phyloP scores from a whole-genome alignment of 1,284 basidiomycete genomes.

The Cutaneotrichosporon spelunceum region DNA sequence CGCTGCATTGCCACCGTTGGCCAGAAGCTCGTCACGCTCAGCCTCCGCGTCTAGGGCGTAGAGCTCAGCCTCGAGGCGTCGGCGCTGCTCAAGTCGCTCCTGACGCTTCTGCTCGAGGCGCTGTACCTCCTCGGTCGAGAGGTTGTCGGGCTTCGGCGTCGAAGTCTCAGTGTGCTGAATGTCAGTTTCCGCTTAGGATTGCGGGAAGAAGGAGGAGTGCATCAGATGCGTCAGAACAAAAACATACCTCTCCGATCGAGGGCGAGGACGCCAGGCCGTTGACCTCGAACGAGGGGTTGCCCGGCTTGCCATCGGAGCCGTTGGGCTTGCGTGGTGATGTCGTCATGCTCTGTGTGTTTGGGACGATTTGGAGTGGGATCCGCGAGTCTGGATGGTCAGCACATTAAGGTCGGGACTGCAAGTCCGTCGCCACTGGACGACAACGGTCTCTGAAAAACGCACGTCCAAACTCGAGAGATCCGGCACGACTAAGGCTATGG shows the following conservation, averaged over 20 bases:
- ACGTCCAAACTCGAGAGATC: conserved; percentile 18
- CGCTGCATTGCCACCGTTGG: conserved; percentile 50
- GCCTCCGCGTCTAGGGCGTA: conserved; percentile 85
- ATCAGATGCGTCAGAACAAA: background rate
- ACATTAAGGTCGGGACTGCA: background rate
- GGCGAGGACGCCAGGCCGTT: conserved; percentile 41
- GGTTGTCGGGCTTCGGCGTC: conserved; percentile 16
- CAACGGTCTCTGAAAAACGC: conserved; percentile 12
- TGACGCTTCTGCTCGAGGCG: conserved; percentile 83
- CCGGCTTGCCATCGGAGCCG: conserved; percentile 31
- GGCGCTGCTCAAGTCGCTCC: conserved; percentile 77
- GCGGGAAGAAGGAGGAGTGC: background rate
- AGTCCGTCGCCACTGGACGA: background rate
- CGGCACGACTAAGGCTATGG: conserved; percentile 1
- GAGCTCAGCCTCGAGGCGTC: conserved; percentile 91
- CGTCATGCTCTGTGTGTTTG: conserved; percentile 31
- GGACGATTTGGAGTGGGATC: conserved; percentile 19
- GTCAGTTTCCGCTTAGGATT: background rate
- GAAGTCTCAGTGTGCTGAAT: background rate
- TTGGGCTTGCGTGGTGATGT: conserved; percentile 31
- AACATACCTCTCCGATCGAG: conserved; percentile 37
- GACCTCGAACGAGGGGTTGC: conserved; percentile 22
- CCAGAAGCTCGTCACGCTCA: conserved; percentile 62
- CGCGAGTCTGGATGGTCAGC: conserved; percentile 16
- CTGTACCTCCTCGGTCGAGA: conserved; percentile 52